phyloP scores from a whole-genome alignment of 768 basidiomycete genomes.

The Termitomyces sp. region DNA sequence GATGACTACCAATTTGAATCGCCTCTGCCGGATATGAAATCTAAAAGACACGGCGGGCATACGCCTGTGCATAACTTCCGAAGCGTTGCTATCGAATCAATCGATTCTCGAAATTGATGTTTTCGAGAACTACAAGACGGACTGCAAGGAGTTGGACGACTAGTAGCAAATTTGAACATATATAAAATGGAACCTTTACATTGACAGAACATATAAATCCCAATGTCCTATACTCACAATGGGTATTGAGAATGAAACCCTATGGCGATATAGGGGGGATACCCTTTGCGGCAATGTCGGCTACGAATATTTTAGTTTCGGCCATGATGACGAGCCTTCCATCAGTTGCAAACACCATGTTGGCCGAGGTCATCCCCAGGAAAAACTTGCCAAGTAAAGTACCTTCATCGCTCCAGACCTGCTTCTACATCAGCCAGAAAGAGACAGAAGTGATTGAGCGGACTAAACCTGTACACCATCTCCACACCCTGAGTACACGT shows the following conservation, averaged over 20 bases:
- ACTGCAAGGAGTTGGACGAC: too few species aligned
- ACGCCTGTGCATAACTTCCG: not conserved
- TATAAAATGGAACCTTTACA: not conserved
- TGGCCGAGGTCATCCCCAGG: conserved; percentile 36
- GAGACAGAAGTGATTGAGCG: not conserved
- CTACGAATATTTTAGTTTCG: conserved; percentile 43
- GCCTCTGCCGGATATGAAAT: too few species aligned
- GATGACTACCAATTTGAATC: too few species aligned
- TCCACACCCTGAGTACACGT: conserved; percentile 65
- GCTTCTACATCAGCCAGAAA: not conserved
- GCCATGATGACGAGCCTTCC: conserved; percentile 40
- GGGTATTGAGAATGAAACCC: not conserved
- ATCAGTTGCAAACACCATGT: conserved; percentile 40
- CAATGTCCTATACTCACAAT: not conserved
- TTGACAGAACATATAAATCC: not conserved
- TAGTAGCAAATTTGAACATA: too few species aligned
- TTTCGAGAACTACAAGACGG: not conserved
- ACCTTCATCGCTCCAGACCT: conserved; percentile 54
- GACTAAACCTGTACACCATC: conserved; percentile 57
- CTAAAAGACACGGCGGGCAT: not conserved
- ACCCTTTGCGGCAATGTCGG: conserved; percentile 36
- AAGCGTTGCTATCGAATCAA: not conserved
- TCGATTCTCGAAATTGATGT: not conserved
- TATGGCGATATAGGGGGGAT: conserved; percentile 11
- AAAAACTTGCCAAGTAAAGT: conserved; percentile 64